Conservation (phyloP, 2,329 filamentous ascomycete species). For the Hypoxylon sp. region DNA sequence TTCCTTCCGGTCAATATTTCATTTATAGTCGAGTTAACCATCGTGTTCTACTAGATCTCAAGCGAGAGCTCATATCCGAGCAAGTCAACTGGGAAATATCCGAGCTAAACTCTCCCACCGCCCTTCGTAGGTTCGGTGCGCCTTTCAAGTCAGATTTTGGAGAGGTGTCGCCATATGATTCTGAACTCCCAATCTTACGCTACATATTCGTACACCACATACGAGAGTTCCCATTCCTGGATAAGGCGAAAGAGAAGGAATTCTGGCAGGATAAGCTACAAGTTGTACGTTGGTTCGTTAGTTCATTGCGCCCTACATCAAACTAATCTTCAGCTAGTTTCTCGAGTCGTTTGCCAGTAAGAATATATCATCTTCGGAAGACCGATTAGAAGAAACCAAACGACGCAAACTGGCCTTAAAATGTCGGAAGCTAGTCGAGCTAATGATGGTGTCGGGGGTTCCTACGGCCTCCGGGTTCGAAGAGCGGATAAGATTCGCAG, state of each 20-base stretch:
- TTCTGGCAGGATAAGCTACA: constrained; percentile 99
- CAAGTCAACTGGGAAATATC: constrained; percentile 92
- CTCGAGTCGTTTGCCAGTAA: constrained; percentile 97
- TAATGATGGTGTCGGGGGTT: constrained; percentile 99
- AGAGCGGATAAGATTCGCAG: constrained; percentile 95
- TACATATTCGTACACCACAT: constrained; percentile 99
- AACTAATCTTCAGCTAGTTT: constrained; percentile 72
- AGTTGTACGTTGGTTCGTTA: constrained; percentile 72
- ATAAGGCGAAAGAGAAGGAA: constrained; percentile 97
- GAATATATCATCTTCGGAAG: constrained; percentile 96
- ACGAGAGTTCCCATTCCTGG: constrained; percentile 96
- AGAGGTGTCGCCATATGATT: constrained; percentile 93
- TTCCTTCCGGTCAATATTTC: constrained; percentile 9
- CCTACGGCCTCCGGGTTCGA: constrained; percentile 97
- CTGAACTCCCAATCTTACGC: constrained; percentile 90
- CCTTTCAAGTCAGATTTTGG: constrained; percentile 94
- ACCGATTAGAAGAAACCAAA: constrained; percentile 96
- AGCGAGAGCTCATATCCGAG: constrained; percentile 91
- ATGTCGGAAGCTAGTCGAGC: constrained; percentile 93
- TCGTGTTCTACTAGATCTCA: constrained; percentile 76
- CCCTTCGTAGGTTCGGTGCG: constrained; percentile 93
- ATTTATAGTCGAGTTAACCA: constrained; percentile 42
- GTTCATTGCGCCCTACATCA: not conserved
- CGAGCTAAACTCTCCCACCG: constrained; percentile 94
- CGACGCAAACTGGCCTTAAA: constrained; percentile 91